phyloP scores from a whole-genome alignment of 2,329 filamentous ascomycete species.

The Aspergillus ruber region DNA sequence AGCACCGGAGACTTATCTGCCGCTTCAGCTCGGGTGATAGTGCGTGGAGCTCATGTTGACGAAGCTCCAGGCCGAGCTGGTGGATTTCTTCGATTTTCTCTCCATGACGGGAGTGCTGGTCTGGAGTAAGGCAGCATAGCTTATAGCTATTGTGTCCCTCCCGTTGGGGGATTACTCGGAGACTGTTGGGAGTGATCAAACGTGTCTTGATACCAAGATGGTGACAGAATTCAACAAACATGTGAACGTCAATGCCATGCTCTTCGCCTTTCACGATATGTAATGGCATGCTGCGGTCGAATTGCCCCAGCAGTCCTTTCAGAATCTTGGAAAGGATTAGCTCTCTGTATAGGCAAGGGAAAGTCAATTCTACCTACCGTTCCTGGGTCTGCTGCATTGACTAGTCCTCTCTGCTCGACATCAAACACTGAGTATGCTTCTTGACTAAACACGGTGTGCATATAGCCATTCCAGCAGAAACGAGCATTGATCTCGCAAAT shows the following conservation, averaged over 20 bases:
- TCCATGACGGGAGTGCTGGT: neutral
- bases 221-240: neutral
- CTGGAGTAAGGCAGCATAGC: slow-evolving; percentile 7
- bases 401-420: neutral
- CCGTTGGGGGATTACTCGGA: neutral
- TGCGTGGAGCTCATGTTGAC: slow-evolving; percentile 20
- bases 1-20: slow-evolving; percentile 16
- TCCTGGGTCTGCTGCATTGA: slow-evolving; percentile 1
- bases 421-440: neutral
- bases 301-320: neutral
- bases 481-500: slow-evolving; percentile 16
- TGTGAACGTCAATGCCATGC: neutral
- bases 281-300: neutral
- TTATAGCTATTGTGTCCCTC: slow-evolving; percentile 3
- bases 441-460: neutral
- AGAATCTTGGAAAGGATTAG: neutral
- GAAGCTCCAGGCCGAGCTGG: slow-evolving; percentile 20
- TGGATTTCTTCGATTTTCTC: slow-evolving; percentile 16
- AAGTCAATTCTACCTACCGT: slow-evolving; percentile 1
- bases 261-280: neutral
- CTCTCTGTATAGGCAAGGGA: neutral
- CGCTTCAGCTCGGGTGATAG: slow-evolving; percentile 17
- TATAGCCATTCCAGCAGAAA: neutral
- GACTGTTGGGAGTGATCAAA: neutral
- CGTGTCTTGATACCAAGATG: neutral